These are phyloP conservation scores for Jaltomata sinuosa DNA, from an alignment of 257 asterid genomes.

Conservation along the genomic window DNA sequence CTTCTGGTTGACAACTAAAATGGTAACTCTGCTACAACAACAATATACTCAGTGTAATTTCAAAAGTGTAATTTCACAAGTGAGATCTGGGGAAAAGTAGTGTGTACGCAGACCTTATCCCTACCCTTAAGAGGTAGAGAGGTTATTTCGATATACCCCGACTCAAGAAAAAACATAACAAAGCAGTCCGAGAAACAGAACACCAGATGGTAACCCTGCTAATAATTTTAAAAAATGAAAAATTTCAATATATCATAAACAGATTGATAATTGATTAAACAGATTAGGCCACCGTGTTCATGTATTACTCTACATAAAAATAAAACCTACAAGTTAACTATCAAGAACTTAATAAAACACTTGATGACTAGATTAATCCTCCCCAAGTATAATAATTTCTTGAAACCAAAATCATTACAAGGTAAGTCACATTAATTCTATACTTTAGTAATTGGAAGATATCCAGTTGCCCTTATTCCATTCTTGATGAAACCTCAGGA, in stretches of 20 bases:
- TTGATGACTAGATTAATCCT: not conserved
- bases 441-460: not conserved
- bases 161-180: no score
- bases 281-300: not conserved
- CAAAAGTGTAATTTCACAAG: no score
- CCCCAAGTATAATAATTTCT: no score
- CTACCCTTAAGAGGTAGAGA: no score
- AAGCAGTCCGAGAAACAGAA: no score
- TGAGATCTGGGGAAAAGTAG: no score
- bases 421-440: not conserved
- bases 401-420: not conserved
- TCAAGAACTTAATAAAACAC: not conserved
- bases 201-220: not conserved
- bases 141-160: no score
- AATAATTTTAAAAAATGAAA: no score
- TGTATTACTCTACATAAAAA: not conserved
- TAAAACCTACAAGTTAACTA: not conserved
- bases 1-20: no score
- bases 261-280: not conserved
- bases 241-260: not conserved
- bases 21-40: no score
- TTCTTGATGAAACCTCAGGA: slow-evolving; percentile 11
- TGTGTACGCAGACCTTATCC: no score
- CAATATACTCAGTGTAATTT: no score
- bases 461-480: slow-evolving; percentile 7